Conservation (phyloP, 202 grass and related monocot genomes). For the Digitaria exilis region DNA sequence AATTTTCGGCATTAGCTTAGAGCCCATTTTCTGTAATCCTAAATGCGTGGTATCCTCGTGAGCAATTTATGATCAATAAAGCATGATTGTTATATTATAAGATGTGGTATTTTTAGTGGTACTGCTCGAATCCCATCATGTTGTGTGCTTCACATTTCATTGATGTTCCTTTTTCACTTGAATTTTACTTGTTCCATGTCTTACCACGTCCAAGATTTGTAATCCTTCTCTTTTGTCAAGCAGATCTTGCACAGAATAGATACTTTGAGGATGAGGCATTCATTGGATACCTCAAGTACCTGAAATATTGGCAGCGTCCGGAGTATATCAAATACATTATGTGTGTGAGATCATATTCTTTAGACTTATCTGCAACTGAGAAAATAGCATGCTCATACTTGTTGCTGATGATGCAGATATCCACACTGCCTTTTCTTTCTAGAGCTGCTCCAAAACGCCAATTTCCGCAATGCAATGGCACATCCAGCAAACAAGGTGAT, state of each 20-base stretch:
- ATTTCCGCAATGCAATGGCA: too few species aligned
- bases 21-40: not conserved
- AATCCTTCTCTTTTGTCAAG: constrained; percentile 2
- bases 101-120: not conserved
- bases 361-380: not conserved
- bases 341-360: constrained; percentile 50
- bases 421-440: constrained; percentile 99
- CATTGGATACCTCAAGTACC: constrained; percentile 93
- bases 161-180: not conserved
- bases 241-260: constrained; percentile 96
- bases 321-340: constrained; percentile 98
- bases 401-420: constrained; percentile 56
- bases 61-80: not conserved
- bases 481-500: constrained; percentile 96
- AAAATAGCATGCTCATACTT: constrained; percentile 8
- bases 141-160: not conserved
- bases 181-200: not conserved
- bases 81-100: not conserved
- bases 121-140: not conserved
- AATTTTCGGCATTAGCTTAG: not conserved
- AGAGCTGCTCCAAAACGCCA: constrained; percentile 94
- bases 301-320: constrained; percentile 81
- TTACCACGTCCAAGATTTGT: constrained; percentile 3
- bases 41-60: not conserved
- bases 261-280: constrained; percentile 96